phyloP scores from a whole-genome alignment of 176 grass and related monocot genomes.

The Avena insularis region DNA sequence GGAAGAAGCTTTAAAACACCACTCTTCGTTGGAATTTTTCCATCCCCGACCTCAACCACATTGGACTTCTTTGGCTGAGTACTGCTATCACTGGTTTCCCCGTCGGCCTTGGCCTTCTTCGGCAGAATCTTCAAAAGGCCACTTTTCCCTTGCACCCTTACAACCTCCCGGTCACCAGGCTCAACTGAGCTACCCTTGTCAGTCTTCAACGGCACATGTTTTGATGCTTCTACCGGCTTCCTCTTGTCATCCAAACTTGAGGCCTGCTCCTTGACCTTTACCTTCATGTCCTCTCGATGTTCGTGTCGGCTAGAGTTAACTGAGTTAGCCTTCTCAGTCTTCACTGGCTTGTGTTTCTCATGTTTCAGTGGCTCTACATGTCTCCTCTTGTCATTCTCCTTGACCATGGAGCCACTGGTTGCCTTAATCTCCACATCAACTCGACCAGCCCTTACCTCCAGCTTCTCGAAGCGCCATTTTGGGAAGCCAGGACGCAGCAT shows the following conservation, averaged over 20 bases:
- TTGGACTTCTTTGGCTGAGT: slow-evolving; percentile 12
- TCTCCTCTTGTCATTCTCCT: slow-evolving; percentile 48
- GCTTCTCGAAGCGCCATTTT: slow-evolving; percentile 57
- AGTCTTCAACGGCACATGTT: slow-evolving; percentile 11
- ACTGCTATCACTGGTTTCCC: slow-evolving; percentile 26
- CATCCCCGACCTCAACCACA: slow-evolving; percentile 28
- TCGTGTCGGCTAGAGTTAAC: slow-evolving; percentile 14
- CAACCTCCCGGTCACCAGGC: slow-evolving; percentile 18
- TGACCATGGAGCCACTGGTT: slow-evolving; percentile 42
- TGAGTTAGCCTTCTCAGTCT: slow-evolving; percentile 14
- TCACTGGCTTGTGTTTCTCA: slow-evolving; percentile 32
- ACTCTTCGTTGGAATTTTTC: slow-evolving; percentile 30
- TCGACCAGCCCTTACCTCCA: slow-evolving; percentile 57
- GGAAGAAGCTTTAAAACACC: slow-evolving; percentile 49
- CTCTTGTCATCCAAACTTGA: slow-evolving; percentile 20
- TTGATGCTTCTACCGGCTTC: slow-evolving; percentile 9
- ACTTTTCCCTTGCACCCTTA: slow-evolving; percentile 60
- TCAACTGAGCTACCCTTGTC: background rate
- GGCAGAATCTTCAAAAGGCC: slow-evolving; percentile 52
- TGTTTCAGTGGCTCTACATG: slow-evolving; percentile 4
- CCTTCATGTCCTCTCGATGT: slow-evolving; percentile 12
- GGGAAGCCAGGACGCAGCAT: slow-evolving; percentile 57
- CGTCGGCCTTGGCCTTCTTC: slow-evolving; percentile 23
- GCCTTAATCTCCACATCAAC: slow-evolving; percentile 46
- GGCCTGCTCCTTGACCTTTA: slow-evolving; percentile 21